Evolutionary conservation across 192 early-diverging fungal species (phyloP).

Genomic region (Dispira parvispora): DNA sequence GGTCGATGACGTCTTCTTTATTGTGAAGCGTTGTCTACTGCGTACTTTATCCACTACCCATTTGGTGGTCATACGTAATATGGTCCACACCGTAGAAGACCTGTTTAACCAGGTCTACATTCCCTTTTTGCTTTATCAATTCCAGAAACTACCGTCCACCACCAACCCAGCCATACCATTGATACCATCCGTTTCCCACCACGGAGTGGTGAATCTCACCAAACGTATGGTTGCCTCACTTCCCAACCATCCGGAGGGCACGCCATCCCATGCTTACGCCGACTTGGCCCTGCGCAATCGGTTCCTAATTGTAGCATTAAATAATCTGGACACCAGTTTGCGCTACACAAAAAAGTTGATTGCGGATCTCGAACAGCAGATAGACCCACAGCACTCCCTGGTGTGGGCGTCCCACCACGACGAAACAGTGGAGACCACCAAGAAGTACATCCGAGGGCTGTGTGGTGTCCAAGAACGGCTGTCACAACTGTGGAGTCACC

Average conservation of each 20-base stretch:
- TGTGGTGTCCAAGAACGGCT: constrained; percentile 14
- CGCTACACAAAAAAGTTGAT: constrained; percentile 63
- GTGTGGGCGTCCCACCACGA: constrained; percentile 16
- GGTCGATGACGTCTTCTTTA: constrained; percentile 91
- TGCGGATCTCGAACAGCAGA: constrained; percentile 40
- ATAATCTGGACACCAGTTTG: constrained; percentile 75
- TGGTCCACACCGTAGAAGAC: constrained; percentile 46
- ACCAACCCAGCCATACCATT: neutral
- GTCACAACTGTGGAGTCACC: constrained; percentile 31
- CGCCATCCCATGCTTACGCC: neutral
- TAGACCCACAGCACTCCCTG: constrained; percentile 15
- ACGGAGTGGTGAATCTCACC: neutral
- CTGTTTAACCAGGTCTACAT: constrained; percentile 19
- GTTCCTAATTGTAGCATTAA: constrained; percentile 40
- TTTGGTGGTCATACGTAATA: constrained; percentile 43
- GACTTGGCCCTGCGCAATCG: neutral
- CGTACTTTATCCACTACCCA: constrained; percentile 60
- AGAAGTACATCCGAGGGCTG: neutral
- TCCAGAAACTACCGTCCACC: neutral
- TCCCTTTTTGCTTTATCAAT: constrained; percentile 10
- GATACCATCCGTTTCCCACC: neutral
- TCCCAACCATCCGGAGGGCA: neutral
- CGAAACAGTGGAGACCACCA: neutral
- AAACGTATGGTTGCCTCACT: neutral
- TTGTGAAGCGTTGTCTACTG: constrained; percentile 55